These are phyloP conservation scores for Colletotrichum gigasporum DNA, from an alignment of 2,329 filamentous ascomycete genomes.

Conservation along the genomic window DNA sequence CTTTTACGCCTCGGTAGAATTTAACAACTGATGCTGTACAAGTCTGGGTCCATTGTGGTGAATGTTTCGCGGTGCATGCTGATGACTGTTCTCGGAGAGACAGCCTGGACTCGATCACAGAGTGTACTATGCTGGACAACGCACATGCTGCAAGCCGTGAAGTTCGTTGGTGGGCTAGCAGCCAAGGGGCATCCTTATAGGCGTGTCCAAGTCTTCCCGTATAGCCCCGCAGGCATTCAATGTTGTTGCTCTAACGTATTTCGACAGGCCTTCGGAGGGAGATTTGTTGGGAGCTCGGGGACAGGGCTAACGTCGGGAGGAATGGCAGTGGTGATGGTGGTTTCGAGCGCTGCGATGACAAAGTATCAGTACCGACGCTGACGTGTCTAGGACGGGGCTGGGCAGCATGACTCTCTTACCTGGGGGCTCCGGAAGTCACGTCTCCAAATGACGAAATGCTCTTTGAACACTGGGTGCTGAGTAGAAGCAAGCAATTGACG, in stretches of 20 bases:
- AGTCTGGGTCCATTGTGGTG: no score
- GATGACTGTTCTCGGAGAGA: no score
- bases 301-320: background rate
- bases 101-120: no score
- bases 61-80: no score
- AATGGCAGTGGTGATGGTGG: background rate
- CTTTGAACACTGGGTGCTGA: background rate
- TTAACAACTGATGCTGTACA: no score
- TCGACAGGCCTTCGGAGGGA: background rate
- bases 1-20: no score
- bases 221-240: background rate
- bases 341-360: background rate
- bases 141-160: background rate
- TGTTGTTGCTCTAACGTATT: background rate
- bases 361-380: background rate
- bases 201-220: background rate
- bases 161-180: background rate
- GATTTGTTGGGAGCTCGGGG: background rate
- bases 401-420: background rate
- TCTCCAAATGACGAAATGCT: background rate
- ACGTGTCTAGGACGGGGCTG: background rate
- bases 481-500: background rate
- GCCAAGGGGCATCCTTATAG: background rate
- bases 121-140: no score
- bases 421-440: background rate